Percentiles rank a stretch among this genome's conserved stretches.
Conservation (phyloP, 2,329 filamentous ascomycete species). For the Colletotrichum gigasporum region DNA sequence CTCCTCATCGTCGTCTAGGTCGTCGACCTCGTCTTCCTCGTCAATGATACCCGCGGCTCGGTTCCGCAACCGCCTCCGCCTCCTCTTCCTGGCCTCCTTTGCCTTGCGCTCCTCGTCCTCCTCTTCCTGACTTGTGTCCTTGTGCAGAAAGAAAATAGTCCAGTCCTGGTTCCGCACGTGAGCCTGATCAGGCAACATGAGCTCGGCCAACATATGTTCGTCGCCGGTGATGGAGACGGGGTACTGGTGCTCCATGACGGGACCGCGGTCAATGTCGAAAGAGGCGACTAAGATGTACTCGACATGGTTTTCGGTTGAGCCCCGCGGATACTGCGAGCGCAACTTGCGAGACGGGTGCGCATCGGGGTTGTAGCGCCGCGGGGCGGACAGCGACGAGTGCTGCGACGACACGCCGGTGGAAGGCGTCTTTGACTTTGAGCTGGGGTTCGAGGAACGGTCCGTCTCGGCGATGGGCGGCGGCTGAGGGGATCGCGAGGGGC, state of each 20-base stretch:
- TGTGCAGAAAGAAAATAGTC: constrained; percentile 99
- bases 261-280: constrained; percentile 95
- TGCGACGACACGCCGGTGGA: constrained; percentile 67
- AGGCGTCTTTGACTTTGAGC: constrained; percentile 67
- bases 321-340: constrained; percentile 80
- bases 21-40: constrained; percentile 60
- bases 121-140: constrained; percentile 86
- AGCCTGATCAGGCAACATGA: constrained; percentile 98
- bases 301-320: constrained; percentile 88
- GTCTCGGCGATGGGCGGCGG: constrained; percentile 56
- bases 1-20: constrained; percentile 51
- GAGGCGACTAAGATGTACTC: constrained; percentile 98
- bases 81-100: constrained; percentile 61
- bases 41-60: constrained; percentile 58
- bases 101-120: constrained; percentile 76
- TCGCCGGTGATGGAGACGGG: constrained; percentile 94
- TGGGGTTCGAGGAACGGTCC: constrained; percentile 67
- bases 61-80: constrained; percentile 62
- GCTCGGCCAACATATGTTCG: constrained; percentile 96
- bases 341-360: constrained; percentile 64
- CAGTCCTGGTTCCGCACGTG: constrained; percentile 96
- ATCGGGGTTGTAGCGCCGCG: constrained; percentile 60
- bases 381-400: constrained; percentile 67
- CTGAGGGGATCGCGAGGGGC: constrained; percentile 65
- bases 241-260: constrained; percentile 98